Base-by-base conservation (phyloP, 768 basidiomycete species). In the Dentipellis sp. region DNA sequence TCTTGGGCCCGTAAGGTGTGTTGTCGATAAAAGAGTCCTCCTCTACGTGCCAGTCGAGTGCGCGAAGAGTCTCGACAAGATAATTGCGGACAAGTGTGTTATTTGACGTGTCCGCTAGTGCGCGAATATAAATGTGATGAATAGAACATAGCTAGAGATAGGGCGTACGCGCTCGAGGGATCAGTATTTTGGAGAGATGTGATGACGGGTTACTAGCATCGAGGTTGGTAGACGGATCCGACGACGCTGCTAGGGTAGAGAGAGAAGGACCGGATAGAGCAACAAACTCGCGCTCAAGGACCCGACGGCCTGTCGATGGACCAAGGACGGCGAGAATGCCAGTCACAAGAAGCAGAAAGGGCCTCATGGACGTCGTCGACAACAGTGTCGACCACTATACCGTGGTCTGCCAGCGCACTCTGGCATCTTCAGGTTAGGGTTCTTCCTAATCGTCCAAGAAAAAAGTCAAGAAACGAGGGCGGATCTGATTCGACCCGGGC, bases 11-110 rank as follows among this genome's bases (percentile, higher is more conserved):
- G 59, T 88, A 80, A 0, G 97, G 97, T 1, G 97, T 98, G 16
- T 71, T 65, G 51, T 76, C 86, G 5, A 74, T 80, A 73, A 98
- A 98, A 21, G 76, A 72, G 64, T 97, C 94, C 64, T 85, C 79
- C 65, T 97, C 92, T 51, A 94, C 71, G 58, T 94, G 82, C 95
- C 95, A 98, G 16, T 88, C 78, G 50, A 95, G 73, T 16, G 75
- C 74, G 64, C 78, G 78, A 61, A 97, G 72, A 0, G 82, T 81
- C 12, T 80, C 75, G n/a, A 81, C 75, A 62, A 97, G 87, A 63
- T 97, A 87, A 54, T 88, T 77, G 53, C 88, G 81, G 60, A 94
- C 94, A 22, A 84, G 65, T 5, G 92, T 93, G 65, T 81, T 94
- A 63, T 86, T 91, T 46, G 75, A 78, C 16, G 85, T 86, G 63